These are phyloP conservation scores for Phaeotremella skinneri DNA, from an alignment of 768 basidiomycete genomes.

Conservation along the genomic window DNA sequence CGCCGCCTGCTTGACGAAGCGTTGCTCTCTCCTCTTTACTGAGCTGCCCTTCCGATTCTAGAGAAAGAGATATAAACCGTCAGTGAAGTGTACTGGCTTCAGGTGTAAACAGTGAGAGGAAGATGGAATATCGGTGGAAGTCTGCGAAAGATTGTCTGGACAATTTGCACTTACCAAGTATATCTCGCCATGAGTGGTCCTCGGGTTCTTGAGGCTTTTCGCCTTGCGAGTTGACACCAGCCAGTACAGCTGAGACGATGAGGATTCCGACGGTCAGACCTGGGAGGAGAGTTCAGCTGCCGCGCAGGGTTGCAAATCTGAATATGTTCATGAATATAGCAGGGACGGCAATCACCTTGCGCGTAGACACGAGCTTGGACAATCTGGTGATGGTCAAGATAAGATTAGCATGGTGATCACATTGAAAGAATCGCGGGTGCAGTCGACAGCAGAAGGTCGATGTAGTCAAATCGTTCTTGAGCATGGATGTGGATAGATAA, in stretches of 20 bases:
- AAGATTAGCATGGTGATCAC: neutral
- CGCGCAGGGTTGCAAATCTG: neutral
- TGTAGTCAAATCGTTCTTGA: neutral
- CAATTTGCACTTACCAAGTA: slow-evolving; percentile 36
- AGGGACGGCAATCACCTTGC: slow-evolving; percentile 32
- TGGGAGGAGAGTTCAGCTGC: slow-evolving; percentile 5
- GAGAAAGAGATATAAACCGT: neutral
- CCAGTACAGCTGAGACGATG: slow-evolving; percentile 39
- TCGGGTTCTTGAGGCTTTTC: slow-evolving; percentile 17
- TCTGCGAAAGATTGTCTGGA: too few species aligned
- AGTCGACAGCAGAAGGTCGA: neutral
- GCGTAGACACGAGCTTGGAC: slow-evolving; percentile 52
- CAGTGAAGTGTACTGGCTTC: too few species aligned
- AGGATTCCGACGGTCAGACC: slow-evolving; percentile 45
- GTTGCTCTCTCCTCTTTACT: slow-evolving; percentile 3
- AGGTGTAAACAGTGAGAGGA: too few species aligned
- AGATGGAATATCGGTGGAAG: too few species aligned
- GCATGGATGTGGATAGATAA: neutral
- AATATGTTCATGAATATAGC: neutral
- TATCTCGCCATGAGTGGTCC: slow-evolving; percentile 48
- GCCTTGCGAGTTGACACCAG: slow-evolving; percentile 30
- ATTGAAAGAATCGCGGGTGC: neutral
- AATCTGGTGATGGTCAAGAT: slow-evolving; percentile 22
- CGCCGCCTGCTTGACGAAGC: neutral
- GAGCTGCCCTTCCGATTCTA: neutral